phyloP scores from a whole-genome alignment of 495 filamentous ascomycete species.

The Cetradonia linearis region DNA sequence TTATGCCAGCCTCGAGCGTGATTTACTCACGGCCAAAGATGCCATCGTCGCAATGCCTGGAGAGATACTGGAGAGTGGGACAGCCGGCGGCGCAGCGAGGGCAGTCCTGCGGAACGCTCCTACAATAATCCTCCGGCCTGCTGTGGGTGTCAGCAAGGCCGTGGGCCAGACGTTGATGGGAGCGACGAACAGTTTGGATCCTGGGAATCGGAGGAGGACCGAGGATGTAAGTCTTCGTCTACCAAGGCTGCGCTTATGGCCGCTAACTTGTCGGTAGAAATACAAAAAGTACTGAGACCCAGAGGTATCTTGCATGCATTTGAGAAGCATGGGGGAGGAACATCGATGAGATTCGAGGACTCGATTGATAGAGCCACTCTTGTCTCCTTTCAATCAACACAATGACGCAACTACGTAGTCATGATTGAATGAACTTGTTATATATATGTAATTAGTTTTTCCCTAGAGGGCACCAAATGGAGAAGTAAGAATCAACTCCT shows the following conservation, averaged over 20 bases:
- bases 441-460: background rate
- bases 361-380: background rate
- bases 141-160: constrained; percentile 82
- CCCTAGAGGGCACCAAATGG: background rate
- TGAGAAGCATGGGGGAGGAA: background rate
- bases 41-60: constrained; percentile 91
- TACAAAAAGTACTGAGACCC: constrained; percentile 11
- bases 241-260: background rate
- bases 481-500: background rate
- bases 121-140: constrained; percentile 80
- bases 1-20: constrained; percentile 70
- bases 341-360: background rate
- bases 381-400: background rate
- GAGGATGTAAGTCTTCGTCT: constrained; percentile 46
- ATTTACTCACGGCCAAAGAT: constrained; percentile 72
- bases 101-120: constrained; percentile 76
- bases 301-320: background rate
- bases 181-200: constrained; percentile 87
- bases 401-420: background rate
- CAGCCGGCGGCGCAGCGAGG: constrained; percentile 68
- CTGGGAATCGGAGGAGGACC: constrained; percentile 65
- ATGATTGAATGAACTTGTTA: background rate
- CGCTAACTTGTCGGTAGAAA: constrained; percentile 11
- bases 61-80: constrained; percentile 79
- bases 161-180: constrained; percentile 83